Evolutionary conservation across 495 filamentous ascomycete genomes (phyloP).

Genomic region (Friedmanniomyces endolithicus): DNA sequence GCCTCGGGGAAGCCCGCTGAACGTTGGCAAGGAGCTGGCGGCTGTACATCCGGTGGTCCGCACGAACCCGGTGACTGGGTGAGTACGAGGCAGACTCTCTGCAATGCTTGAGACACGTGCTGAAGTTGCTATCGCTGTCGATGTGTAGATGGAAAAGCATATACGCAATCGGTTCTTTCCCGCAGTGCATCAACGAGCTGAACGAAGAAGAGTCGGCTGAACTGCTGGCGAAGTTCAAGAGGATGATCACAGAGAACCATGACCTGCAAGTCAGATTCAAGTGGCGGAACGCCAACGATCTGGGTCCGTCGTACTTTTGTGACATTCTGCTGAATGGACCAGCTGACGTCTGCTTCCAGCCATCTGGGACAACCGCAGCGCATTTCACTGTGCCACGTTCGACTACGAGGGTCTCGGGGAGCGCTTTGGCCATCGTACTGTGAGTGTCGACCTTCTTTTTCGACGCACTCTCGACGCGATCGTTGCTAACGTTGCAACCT

Average conservation of each 20-base stretch:
- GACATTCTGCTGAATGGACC: neutral
- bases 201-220: conserved; percentile 49
- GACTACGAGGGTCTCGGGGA: conserved; percentile 47
- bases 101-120: no score
- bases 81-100: no score
- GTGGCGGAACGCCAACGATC: conserved; percentile 35
- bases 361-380: conserved; percentile 69
- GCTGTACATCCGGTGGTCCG: conserved; percentile 63
- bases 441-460: conserved; percentile 24
- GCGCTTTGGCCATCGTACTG: conserved; percentile 48
- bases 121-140: no score
- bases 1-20: conserved; percentile 51
- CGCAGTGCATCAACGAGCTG: conserved; percentile 53
- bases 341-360: conserved; percentile 22
- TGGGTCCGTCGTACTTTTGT: conserved; percentile 6
- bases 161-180: conserved; percentile 52
- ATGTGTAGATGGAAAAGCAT: conserved; percentile 45
- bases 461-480: neutral
- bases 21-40: conserved; percentile 48
- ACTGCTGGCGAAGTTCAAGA: conserved; percentile 34
- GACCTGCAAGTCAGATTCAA: conserved; percentile 60
- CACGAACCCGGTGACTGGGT: conserved; percentile 62
- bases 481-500: neutral
- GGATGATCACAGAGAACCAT: conserved; percentile 60
- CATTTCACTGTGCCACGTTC: conserved; percentile 59